Conservation (phyloP, 78 protist species). For the Planoprotostelium fungivorum region DNA sequence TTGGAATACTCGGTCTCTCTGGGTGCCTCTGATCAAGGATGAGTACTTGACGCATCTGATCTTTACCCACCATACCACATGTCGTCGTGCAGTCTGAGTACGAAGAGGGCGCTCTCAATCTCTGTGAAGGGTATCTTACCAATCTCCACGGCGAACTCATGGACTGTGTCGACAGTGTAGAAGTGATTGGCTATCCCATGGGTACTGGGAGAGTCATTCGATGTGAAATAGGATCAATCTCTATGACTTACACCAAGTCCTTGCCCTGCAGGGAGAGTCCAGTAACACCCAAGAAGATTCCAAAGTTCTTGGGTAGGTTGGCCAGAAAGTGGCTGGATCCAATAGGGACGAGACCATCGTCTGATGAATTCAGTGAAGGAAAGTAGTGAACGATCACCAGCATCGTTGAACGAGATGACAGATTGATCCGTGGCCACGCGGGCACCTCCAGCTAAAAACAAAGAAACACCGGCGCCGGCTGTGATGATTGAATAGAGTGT, state of each 20-base stretch:
- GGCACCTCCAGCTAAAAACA: neutral
- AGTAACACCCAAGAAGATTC: neutral
- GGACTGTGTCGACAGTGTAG: neutral
- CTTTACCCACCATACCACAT: neutral
- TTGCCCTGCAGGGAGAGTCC: neutral
- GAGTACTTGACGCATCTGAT: too few relatives aligned
- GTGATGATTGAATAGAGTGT: neutral
- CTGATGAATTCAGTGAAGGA: neutral
- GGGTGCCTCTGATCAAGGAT: neutral
- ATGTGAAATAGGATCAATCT: neutral
- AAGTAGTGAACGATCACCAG: neutral
- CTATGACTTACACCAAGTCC: neutral
- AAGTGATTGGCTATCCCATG: neutral
- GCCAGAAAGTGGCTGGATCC: neutral
- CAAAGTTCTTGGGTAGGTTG: neutral
- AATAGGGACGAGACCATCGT: neutral
- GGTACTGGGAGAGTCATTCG: neutral
- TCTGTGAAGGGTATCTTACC: neutral
- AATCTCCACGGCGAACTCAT: neutral
- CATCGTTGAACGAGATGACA: neutral
- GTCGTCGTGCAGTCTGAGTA: neutral
- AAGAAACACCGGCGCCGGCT: neutral
- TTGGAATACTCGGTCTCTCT: neutral
- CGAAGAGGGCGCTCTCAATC: neutral
- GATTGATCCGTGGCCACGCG: neutral